These are phyloP conservation scores for Ceratocystis papillata DNA, from an alignment of 2,329 filamentous ascomycete genomes.

Conservation along the genomic window DNA sequence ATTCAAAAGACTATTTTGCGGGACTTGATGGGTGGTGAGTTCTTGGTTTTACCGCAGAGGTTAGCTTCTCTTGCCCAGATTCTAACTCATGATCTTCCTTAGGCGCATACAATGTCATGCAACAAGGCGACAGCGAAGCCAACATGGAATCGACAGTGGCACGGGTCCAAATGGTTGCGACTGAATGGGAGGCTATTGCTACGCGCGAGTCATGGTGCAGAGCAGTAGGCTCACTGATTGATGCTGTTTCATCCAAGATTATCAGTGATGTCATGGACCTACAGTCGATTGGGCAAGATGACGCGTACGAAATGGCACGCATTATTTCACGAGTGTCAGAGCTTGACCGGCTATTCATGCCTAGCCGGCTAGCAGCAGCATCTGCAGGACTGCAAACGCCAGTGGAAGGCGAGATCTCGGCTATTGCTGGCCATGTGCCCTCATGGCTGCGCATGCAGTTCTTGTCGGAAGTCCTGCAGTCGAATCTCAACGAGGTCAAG, in stretches of 20 bases:
- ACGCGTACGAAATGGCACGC: slow-evolving; percentile 50
- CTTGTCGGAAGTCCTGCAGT: slow-evolving; percentile 54
- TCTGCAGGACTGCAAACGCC: slow-evolving; percentile 18
- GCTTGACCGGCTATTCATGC: slow-evolving; percentile 50
- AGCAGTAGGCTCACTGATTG: slow-evolving; percentile 49
- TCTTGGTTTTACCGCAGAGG: slow-evolving; percentile 18
- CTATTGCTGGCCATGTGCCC: slow-evolving; percentile 50
- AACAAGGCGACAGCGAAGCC: slow-evolving; percentile 44
- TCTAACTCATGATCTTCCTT: background rate
- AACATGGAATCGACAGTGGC: slow-evolving; percentile 44
- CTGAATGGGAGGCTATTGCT: slow-evolving; percentile 48
- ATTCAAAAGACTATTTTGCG: slow-evolving; percentile 51
- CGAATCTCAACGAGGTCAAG: slow-evolving; percentile 52
- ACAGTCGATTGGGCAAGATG: slow-evolving; percentile 50
- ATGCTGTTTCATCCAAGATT: slow-evolving; percentile 49
- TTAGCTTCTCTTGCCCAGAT: background rate
- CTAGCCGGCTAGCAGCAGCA: slow-evolving; percentile 32
- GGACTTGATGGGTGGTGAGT: slow-evolving; percentile 46
- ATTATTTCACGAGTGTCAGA: slow-evolving; percentile 47
- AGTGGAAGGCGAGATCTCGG: slow-evolving; percentile 37
- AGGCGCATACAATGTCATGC: slow-evolving; percentile 49
- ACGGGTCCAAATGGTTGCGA: slow-evolving; percentile 44
- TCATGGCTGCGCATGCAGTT: slow-evolving; percentile 55
- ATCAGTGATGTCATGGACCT: slow-evolving; percentile 53
- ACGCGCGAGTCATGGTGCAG: slow-evolving; percentile 52